A percentile compares a stretch with the other conserved stretches of the same genome.
Evolutionary conservation across 352 stramenopile species (phyloP).

Genomic region (Phytophthora quininea): DNA sequence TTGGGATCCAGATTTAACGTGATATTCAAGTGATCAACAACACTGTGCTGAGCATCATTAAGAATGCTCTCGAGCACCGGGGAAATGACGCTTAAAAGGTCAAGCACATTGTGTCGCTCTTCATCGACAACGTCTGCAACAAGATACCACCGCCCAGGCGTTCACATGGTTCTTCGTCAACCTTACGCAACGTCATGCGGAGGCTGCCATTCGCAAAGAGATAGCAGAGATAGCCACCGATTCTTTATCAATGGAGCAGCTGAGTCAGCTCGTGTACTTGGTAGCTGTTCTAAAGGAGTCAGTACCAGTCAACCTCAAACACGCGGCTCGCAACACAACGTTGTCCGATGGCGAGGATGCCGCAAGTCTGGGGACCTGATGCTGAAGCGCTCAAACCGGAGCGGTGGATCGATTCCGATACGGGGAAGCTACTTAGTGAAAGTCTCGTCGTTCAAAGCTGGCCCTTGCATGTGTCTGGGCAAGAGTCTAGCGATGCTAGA

Average conservation of each 20-base stretch:
- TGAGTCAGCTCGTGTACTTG: slow-evolving; percentile 46
- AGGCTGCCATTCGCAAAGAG: slow-evolving; percentile 48
- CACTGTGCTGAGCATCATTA: slow-evolving; percentile 47
- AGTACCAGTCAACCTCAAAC: slow-evolving; percentile 50
- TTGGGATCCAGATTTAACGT: slow-evolving; percentile 40
- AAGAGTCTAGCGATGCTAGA: slow-evolving; percentile 76
- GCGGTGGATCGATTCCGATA: slow-evolving; percentile 51
- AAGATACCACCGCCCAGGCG: slow-evolving; percentile 77
- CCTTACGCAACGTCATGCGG: slow-evolving; percentile 48
- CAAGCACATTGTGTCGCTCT: slow-evolving; percentile 33
- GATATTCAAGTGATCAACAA: slow-evolving; percentile 46
- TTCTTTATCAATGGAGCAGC: slow-evolving; percentile 32
- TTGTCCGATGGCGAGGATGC: slow-evolving; percentile 57
- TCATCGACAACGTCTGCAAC: slow-evolving; percentile 30
- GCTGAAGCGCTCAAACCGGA: slow-evolving; percentile 58
- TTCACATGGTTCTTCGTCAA: slow-evolving; percentile 77
- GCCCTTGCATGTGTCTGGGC: slow-evolving; percentile 68
- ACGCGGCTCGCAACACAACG: slow-evolving; percentile 26
- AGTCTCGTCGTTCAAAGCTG: slow-evolving; percentile 71
- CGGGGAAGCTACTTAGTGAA: slow-evolving; percentile 37
- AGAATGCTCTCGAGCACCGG: slow-evolving; percentile 32
- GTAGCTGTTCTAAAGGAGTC: slow-evolving; percentile 60
- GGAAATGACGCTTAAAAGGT: neutral
- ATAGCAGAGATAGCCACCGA: slow-evolving; percentile 22
- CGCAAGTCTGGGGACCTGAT: slow-evolving; percentile 58